These are phyloP conservation scores for Pterocarpus santalinus DNA, from an alignment of 306 rosid species.

Conservation along the genomic window DNA sequence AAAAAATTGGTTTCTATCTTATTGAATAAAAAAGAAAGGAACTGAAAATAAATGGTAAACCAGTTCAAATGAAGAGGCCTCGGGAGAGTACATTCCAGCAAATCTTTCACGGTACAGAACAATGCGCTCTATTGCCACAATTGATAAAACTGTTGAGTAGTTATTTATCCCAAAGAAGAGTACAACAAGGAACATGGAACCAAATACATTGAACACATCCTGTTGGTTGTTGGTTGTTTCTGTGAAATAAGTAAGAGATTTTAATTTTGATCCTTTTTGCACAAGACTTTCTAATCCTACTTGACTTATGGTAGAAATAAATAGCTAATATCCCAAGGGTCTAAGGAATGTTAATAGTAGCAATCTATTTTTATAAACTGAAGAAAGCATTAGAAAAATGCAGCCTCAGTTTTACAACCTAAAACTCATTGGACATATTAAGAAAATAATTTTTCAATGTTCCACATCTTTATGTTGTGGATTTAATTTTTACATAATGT, in stretches of 20 bases:
- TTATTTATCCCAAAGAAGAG: constrained; percentile 66
- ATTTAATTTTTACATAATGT: constrained; percentile 1
- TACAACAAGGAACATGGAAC: constrained; percentile 61
- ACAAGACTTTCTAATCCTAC: constrained; percentile 1
- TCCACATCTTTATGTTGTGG: not conserved
- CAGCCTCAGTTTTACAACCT: not conserved
- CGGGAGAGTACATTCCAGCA: constrained; percentile 76
- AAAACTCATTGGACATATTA: not conserved
- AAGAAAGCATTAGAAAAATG: not conserved
- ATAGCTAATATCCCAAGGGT: not conserved
- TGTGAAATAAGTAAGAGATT: constrained; percentile 30
- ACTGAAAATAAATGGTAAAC: constrained; percentile 44
- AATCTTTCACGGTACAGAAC: constrained; percentile 70
- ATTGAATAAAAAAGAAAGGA: not conserved
- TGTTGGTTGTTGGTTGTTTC: constrained; percentile 52
- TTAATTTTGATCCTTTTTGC: not conserved
- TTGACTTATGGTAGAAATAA: not conserved
- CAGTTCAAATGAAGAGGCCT: constrained; percentile 78
- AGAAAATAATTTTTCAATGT: not conserved
- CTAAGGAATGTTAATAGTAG: not conserved
- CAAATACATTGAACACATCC: constrained; percentile 63
- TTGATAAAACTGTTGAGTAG: constrained; percentile 63
- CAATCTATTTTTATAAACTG: not conserved
- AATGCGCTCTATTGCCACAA: constrained; percentile 63
- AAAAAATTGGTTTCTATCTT: not conserved